Base-by-base conservation (phyloP, 352 stramenopile genomes). In the Phytophthora foliorum region DNA sequence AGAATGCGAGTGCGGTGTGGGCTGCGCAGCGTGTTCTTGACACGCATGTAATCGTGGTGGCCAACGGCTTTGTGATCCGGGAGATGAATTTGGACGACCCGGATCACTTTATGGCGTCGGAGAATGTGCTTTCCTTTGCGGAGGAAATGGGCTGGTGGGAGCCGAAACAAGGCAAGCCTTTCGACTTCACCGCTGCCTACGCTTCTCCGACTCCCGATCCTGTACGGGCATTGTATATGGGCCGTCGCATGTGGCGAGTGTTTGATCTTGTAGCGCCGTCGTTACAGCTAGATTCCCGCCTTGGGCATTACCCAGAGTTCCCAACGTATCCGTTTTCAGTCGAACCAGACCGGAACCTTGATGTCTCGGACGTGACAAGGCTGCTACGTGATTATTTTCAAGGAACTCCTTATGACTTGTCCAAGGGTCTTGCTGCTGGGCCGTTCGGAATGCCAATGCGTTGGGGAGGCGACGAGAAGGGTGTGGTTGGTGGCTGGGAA, bases 41-140 rank as follows among this genome's bases (percentile, higher is more conserved):
- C 51, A 86, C 94, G 41, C 86, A 98, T 65, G 80, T 98, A 36
- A 84, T 92, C 5, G 88, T 95, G 7, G 77, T 98, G 31, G 93
- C 94, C 5, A 99, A 99, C 70, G 89, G 90, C 45, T 98, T 98
- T 63, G 80, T 96, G 51, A 98, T 99, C 68, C 88, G 94, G 39
- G 76, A 96, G 27, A 88, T 99, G 48, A 66, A 96, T 72, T 68
- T 92, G n/a, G 58, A 74, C 38, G 73, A 98, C 67, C 71, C 76
- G 5, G 86, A 97, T 45, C 78, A 75, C 50, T 98, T 97, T 71
- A 53, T 99, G 56, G 95, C 93, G 60, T 98, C 91, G 16, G 53
- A 76, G 5, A 98, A 97, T 65, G 78, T 98, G 17, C 76, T 90
- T n/a, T 81, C 80, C 25, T 94, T 98, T 39, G 93, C 94, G 10